These are phyloP conservation scores for Arthromyces matolae DNA, from an alignment of 768 basidiomycete genomes.

Conservation along the genomic window DNA sequence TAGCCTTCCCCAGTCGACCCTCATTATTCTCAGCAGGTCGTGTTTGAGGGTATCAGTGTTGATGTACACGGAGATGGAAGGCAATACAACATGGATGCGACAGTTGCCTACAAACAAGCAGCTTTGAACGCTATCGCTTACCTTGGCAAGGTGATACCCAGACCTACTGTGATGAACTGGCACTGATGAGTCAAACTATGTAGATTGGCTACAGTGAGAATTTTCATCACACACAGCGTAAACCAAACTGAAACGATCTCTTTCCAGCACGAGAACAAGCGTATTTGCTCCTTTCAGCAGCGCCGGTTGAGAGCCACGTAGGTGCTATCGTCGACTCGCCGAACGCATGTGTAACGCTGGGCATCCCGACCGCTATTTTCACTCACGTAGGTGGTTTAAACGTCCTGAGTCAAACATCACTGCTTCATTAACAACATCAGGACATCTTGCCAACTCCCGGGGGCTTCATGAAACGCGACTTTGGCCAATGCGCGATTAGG, in stretches of 20 bases:
- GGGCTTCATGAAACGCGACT: slow-evolving; percentile 54
- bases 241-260: neutral
- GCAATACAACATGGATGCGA: slow-evolving; percentile 78
- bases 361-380: slow-evolving; percentile 74
- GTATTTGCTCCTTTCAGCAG: slow-evolving; percentile 64
- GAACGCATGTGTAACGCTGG: slow-evolving; percentile 74
- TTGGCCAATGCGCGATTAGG: slow-evolving; percentile 64
- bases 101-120: slow-evolving; percentile 79
- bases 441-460: slow-evolving; percentile 66
- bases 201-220: slow-evolving; percentile 70
- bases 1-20: slow-evolving; percentile 77
- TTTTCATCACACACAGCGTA: neutral
- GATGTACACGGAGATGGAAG: slow-evolving; percentile 70
- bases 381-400: slow-evolving; percentile 50
- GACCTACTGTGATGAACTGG: neutral
- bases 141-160: slow-evolving; percentile 52
- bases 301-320: slow-evolving; percentile 61
- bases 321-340: slow-evolving; percentile 73
- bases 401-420: too few relatives aligned
- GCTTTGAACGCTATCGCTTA: slow-evolving; percentile 74
- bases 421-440: too few relatives aligned
- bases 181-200: slow-evolving; percentile 1
- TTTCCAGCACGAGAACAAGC: slow-evolving; percentile 69
- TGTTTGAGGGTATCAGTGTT: slow-evolving; percentile 75
- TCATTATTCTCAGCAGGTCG: slow-evolving; percentile 67